Base-by-base conservation (phyloP, 805 yeast genomes). In the Clavispora phyllophila region DNA sequence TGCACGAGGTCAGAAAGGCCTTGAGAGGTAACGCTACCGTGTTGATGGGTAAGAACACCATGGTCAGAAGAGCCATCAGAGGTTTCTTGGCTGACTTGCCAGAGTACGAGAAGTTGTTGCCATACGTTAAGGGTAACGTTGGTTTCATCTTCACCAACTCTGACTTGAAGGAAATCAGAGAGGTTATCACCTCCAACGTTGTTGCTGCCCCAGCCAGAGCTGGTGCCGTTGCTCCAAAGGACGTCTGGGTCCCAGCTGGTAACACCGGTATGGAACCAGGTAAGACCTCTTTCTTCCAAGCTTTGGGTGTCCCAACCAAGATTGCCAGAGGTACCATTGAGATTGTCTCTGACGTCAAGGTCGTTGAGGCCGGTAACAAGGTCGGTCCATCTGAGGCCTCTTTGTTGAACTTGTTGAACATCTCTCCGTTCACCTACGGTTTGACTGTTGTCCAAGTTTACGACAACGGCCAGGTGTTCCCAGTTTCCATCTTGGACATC, bases 251-350 rank as follows among this genome's bases (percentile, higher is more conserved):
- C 61, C 95, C 95, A 71, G 98, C 98, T 64, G 95, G 96, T 76
- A 93, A 93, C 96, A 93, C 99, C 63, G 97, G 98, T 86, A 90
- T 93, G 96, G 99, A 93, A 81, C 99, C 99, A 76, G 98, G 98
- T 85, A 93, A 93, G 88, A 93, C 99, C 68, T 93, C 99, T 71
- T 93, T 93, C 95, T 93, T 93, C 98, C 99, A 93, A 84, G 99
- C 99, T 70, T 84, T 93, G 67, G 98, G 98, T 87, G 96, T 93
- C 66, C 99, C 99, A 83, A 93, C 99, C 87, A 93, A 93, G 95
- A 93, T 93, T 89, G 93, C 96, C 76, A 90, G 99, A 87, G 99
- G 99, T 93, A 89, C 96, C 78, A 93, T 93, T 84, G 99, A 93
- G 81, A 93, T 93, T 76, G 89, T 88, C 73, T 75, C 85, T 63